phyloP scores from a whole-genome alignment of 106 monocot species.

The Phalaenopsis equestris region DNA sequence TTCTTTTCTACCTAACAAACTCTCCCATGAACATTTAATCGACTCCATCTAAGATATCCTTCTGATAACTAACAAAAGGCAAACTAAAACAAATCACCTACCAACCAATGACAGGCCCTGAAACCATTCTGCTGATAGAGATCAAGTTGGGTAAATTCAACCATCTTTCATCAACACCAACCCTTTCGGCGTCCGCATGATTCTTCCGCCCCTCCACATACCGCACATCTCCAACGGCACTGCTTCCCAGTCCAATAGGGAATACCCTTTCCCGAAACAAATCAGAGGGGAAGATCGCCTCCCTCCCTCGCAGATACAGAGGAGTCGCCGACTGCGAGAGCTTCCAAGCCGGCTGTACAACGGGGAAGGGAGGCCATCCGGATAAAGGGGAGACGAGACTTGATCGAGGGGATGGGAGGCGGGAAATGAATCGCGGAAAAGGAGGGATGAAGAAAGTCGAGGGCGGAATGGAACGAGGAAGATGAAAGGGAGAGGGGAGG shows the following conservation, averaged over 20 bases:
- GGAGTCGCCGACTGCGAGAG: constrained; percentile 68
- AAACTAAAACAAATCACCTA: constrained; percentile 18
- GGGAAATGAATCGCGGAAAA: constrained; percentile 14
- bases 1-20: not conserved
- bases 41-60: not conserved
- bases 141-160: constrained; percentile 90
- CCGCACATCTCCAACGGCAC: not conserved
- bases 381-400: constrained; percentile 13
- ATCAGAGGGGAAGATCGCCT: constrained; percentile 26
- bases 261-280: constrained; percentile 14
- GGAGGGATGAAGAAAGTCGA: constrained; percentile 11
- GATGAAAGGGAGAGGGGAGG: constrained; percentile 2
- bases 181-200: not conserved
- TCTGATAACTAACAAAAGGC: not conserved
- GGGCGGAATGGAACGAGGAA: constrained; percentile 1
- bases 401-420: constrained; percentile 18
- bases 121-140: constrained; percentile 74
- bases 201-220: not conserved
- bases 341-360: constrained; percentile 69
- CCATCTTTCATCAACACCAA: constrained; percentile 28
- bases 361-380: constrained; percentile 16
- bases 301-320: constrained; percentile 35
- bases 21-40: not conserved
- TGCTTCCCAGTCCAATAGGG: constrained; percentile 12
- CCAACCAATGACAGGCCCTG: constrained; percentile 90